These are phyloP conservation scores for Leccinum imitatum DNA, from an alignment of 768 basidiomycete genomes.

Conservation along the genomic window DNA sequence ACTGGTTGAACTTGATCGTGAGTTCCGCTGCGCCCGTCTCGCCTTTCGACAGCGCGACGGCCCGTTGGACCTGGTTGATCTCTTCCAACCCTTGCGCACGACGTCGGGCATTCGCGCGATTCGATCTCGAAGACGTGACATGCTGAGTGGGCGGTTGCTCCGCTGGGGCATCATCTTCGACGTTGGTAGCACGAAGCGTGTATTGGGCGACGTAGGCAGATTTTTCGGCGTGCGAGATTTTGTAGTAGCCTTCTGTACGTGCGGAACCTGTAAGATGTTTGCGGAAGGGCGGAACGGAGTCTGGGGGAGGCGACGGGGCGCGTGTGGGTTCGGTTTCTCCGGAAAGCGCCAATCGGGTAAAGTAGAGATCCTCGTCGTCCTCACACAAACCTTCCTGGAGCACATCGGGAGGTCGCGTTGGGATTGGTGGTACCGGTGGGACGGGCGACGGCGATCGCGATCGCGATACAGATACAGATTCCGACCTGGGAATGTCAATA, in stretches of 20 bases:
- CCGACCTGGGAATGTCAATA: slow-evolving; percentile 45
- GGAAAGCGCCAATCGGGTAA: slow-evolving; percentile 45
- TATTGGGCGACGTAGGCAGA: slow-evolving; percentile 91
- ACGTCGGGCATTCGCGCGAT: slow-evolving; percentile 88
- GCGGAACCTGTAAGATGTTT: slow-evolving; percentile 84
- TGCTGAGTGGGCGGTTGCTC: slow-evolving; percentile 49
- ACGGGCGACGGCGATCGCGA: slow-evolving; percentile 54
- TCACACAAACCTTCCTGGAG: slow-evolving; percentile 60
- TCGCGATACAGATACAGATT: slow-evolving; percentile 36
- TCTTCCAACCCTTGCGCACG: slow-evolving; percentile 93
- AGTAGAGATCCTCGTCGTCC: slow-evolving; percentile 91
- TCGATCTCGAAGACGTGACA: slow-evolving; percentile 78
- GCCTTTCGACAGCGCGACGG: slow-evolving; percentile 71
- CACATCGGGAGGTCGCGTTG: slow-evolving; percentile 51
- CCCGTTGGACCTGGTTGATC: slow-evolving; percentile 87
- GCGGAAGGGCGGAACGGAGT: slow-evolving; percentile 55
- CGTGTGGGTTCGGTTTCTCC: slow-evolving; percentile 27
- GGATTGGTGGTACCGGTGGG: slow-evolving; percentile 40
- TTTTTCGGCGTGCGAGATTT: slow-evolving; percentile 90
- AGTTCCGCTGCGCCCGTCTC: slow-evolving; percentile 70
- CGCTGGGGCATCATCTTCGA: slow-evolving; percentile 40
- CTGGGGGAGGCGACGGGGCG: slow-evolving; percentile 35
- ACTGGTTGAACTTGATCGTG: slow-evolving; percentile 96
- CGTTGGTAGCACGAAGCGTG: slow-evolving; percentile 54
- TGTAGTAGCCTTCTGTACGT: slow-evolving; percentile 93